phyloP scores from a whole-genome alignment of 768 basidiomycete species.

The Fomitopsis serialis region DNA sequence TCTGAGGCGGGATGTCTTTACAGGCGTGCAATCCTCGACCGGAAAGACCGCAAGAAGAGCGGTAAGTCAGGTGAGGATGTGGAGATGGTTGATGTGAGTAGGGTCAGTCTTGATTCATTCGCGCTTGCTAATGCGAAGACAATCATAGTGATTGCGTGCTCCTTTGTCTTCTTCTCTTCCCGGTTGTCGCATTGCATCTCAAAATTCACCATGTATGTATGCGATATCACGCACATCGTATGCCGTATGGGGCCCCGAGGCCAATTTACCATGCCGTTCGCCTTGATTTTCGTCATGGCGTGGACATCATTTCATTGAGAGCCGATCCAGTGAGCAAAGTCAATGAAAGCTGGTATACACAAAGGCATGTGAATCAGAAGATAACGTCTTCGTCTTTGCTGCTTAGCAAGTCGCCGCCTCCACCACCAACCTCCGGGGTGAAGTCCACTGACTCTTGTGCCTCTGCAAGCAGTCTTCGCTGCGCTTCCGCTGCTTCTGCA shows the following conservation, averaged over 20 bases:
- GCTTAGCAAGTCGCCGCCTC: constrained; percentile 62
- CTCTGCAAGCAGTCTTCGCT: constrained; percentile 9
- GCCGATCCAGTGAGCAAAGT: neutral
- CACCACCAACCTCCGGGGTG: constrained; percentile 25
- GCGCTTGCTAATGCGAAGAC: neutral
- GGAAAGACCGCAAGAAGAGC: constrained; percentile 76
- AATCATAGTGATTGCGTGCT: constrained; percentile 30
- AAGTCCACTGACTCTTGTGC: constrained; percentile 15
- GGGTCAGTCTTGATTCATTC: neutral
- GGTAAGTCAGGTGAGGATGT: constrained; percentile 50
- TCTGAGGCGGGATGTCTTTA: neutral
- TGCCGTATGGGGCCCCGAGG: constrained; percentile 36
- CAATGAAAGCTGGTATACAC: constrained; percentile 12
- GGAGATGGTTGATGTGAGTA: constrained; percentile 74
- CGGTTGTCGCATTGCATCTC: constrained; percentile 25
- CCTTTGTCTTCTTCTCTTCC: constrained; percentile 21
- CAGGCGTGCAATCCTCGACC: constrained; percentile 81
- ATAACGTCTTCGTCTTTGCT: constrained; percentile 92
- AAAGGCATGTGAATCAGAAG: constrained; percentile 39
- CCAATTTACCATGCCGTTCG: neutral
- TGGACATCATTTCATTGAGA: no score
- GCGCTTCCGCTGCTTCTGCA: constrained; percentile 31
- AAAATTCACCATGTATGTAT: constrained; percentile 70
- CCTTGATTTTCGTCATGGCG: neutral
- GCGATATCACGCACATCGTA: constrained; percentile 46